Evolutionary conservation across 2,329 filamentous ascomycete genomes (phyloP).

Genomic region (Setomelanomma holmii): DNA sequence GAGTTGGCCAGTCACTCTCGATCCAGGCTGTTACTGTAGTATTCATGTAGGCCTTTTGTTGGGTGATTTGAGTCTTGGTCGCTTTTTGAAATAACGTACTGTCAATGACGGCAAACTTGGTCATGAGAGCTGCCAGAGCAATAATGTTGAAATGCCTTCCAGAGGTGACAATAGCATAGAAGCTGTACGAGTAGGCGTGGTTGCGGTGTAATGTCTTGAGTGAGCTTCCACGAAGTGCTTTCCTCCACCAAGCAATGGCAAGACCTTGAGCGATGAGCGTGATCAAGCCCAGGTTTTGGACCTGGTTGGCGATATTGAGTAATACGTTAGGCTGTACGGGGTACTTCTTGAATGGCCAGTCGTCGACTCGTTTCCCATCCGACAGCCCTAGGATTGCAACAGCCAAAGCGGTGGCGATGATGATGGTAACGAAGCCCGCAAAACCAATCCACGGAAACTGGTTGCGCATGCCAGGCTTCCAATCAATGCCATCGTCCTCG

Average conservation of each 20-base stretch:
- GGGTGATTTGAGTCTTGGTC: slow-evolving; percentile 25
- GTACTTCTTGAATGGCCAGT: slow-evolving; percentile 26
- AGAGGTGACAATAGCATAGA: slow-evolving; percentile 29
- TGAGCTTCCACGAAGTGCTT: slow-evolving; percentile 28
- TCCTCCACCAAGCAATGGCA: slow-evolving; percentile 37
- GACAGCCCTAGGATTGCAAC: slow-evolving; percentile 20
- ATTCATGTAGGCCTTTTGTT: slow-evolving; percentile 26
- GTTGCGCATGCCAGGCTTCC: slow-evolving; percentile 29
- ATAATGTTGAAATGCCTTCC: slow-evolving; percentile 31
- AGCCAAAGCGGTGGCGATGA: slow-evolving; percentile 27
- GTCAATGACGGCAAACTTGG: slow-evolving; percentile 34
- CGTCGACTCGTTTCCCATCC: slow-evolving; percentile 21
- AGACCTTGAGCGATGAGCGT: slow-evolving; percentile 31
- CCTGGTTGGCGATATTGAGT: slow-evolving; percentile 34
- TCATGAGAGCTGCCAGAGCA: slow-evolving; percentile 33
- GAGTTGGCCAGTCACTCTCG: slow-evolving; percentile 20
- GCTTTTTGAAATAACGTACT: slow-evolving; percentile 33
- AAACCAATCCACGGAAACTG: slow-evolving; percentile 34
- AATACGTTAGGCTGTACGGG: slow-evolving; percentile 33
- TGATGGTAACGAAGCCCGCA: slow-evolving; percentile 21
- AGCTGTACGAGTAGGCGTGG: slow-evolving; percentile 34
- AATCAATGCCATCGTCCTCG: slow-evolving; percentile 27
- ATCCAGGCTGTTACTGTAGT: slow-evolving; percentile 26
- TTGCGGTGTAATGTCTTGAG: slow-evolving; percentile 25
- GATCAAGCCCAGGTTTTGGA: slow-evolving; percentile 31